Percentiles rank a stretch among this genome's conserved stretches.
Evolutionary conservation across 2,329 filamentous ascomycete genomes (phyloP).

Genomic region (Tolypocladium pustulatum): DNA sequence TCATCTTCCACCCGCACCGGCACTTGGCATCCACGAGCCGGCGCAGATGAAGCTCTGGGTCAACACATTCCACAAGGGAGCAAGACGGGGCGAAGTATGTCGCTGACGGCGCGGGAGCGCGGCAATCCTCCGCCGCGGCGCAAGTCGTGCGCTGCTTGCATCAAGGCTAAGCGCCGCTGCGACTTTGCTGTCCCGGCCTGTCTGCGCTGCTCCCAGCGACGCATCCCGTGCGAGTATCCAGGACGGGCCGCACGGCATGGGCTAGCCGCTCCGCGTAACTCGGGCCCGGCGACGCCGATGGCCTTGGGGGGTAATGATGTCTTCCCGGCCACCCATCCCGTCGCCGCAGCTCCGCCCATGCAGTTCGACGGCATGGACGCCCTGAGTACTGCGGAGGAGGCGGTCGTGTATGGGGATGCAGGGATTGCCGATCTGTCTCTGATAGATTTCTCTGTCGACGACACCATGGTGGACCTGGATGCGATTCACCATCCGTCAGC

Average conservation of each 20-base stretch:
- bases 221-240: slow-evolving; percentile 37
- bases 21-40: slow-evolving; percentile 40
- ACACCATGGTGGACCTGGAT: slow-evolving; percentile 8
- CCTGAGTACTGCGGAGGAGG: not conserved
- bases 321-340: no score
- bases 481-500: slow-evolving; percentile 11
- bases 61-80: no score
- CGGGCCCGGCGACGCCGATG: no score
- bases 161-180: slow-evolving; percentile 46
- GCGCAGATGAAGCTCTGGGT: no score
- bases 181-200: slow-evolving; percentile 41
- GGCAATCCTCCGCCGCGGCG: no score
- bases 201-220: slow-evolving; percentile 37
- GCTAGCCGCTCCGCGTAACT: not conserved
- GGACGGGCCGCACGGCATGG: not conserved
- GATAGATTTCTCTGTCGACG: slow-evolving; percentile 6
- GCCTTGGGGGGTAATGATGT: no score
- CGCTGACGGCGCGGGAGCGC: no score
- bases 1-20: not conserved
- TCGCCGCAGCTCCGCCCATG: not conserved
- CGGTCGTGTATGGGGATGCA: not conserved
- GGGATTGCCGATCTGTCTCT: slow-evolving; percentile 8
- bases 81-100: no score
- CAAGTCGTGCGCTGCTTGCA: no score
- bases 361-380: not conserved